Base-by-base conservation (phyloP, 169 alveolate genomes). In the Sarcocystis neurona region DNA sequence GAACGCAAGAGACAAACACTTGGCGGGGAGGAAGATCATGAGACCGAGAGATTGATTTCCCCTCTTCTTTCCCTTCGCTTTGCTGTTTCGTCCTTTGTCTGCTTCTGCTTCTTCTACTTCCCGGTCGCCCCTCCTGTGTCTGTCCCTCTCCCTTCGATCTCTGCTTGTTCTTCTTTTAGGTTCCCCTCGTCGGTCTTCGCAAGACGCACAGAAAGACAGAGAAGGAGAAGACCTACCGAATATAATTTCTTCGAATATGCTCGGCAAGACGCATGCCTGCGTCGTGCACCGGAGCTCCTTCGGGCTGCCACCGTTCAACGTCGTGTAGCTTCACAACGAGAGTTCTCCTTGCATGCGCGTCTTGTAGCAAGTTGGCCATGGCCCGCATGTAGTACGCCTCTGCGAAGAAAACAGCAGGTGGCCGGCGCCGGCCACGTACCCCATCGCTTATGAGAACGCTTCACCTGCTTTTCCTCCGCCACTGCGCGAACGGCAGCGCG, bases 271-370 rank as follows among this genome's bases (percentile, higher is more conserved):
- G 79, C 87, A 87, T 50, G 68, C 91, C 91, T 0, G 91, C 91
- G 63, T 87, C 87, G 56, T 87, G 86, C 27, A 87, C 91, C 4
- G 91, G 91, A 43, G 91, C 91, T 34, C 87, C 91, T 20, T 74
- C 72, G 27, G 91, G 91, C 2, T 48, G 63, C 91, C 91, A 87
- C 18, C 80, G 15, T 41, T 74, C 91, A 20, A 87, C 47, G 23
- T 87, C 60, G 18, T 53, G 58, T 20, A 87, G 39, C 15, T 32
- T 47, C 8, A 87, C 87, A 1, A 44, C 44, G 12, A 87, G 66
- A 3, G 87, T 74, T 10, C 79, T 32, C 46, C 18, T 46, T 32
- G 77, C 39, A 2, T 58, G 79, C 20, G 44, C 74, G 12, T 43
- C 46, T 32, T 56, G 87, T 0, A 87, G 44, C n/a, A 75, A 15